Evolutionary conservation across 176 grass and related monocot species (phyloP), one percentile per base, ranked within the genome.

Genomic region (Pontederia paniculata): DNA sequence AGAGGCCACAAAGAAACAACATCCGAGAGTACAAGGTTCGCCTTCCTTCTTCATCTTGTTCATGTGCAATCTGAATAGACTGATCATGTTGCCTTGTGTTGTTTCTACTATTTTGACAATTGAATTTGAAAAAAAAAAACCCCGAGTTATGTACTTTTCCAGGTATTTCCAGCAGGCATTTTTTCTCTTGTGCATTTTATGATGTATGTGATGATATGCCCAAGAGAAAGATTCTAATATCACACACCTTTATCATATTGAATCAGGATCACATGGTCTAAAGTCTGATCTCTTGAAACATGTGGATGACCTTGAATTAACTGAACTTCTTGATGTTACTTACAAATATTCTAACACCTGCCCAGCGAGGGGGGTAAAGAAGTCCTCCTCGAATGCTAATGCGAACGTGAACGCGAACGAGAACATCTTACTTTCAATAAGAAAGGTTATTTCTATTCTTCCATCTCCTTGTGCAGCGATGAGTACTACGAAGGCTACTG

Each of bases 241-340:
- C 14, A 72, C n/a, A n/a, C n/a, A n/a, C n/a, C 63, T 17, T 70
- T 75, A 25, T 54, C 57, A 59, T 67, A 17, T 89, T 55, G 22
- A 66, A 76, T 79, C 70, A 98, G 93, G 86, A 65, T 44, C 75
- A 47, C 74, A 88, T 75, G 80, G 85, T 41, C 87, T 91, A 23
- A 98, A 88, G 74, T 62, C 86, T 60, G 83, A 98, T 74, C 54
- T 91, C 57, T 88, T 83, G 45, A 84, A 84, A 62, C 70, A 83
- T 77, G 75, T 88, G 48, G 74, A 88, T 67, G 85, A 91, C 23
- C 71, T 78, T 21, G 68, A 80, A 11, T 69, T 98, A 65, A 71
- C 65, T 0, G 87, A 91, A 50, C 93, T 98, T 82, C 83, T 98
- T 1, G 63, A 82, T 60, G 80, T 74, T 43, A 90, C 73, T 51